Conservation (phyloP, 768 basidiomycete genomes). For the Cantharellus cinnabarinus region DNA sequence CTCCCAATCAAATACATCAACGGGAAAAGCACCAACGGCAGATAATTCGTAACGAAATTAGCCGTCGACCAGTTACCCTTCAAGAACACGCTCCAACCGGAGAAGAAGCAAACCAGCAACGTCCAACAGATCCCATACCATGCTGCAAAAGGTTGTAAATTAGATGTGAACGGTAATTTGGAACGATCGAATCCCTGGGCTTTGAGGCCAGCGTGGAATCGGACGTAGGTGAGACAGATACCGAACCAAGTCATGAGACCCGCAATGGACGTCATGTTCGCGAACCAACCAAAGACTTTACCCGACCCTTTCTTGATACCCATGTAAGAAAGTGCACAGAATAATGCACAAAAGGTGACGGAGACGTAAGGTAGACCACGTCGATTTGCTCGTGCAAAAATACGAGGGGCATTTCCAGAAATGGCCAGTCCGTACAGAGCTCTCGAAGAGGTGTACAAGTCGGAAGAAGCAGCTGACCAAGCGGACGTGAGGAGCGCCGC, state of each 20-base stretch:
- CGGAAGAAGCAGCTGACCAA: slow-evolving; percentile 80
- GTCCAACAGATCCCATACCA: slow-evolving; percentile 17
- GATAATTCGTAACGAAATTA: slow-evolving; percentile 68
- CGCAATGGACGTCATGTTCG: slow-evolving; percentile 28
- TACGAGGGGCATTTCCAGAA: slow-evolving; percentile 59
- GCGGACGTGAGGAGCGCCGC: slow-evolving; percentile 62
- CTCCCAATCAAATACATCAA: slow-evolving; percentile 44
- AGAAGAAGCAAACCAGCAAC: slow-evolving; percentile 22
- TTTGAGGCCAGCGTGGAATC: slow-evolving; percentile 70
- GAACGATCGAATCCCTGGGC: slow-evolving; percentile 56
- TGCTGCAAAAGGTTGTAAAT: slow-evolving; percentile 28
- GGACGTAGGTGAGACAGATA: slow-evolving; percentile 54
- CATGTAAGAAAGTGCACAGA: slow-evolving; percentile 63
- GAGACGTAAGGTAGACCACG: slow-evolving; percentile 60
- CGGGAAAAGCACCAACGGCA: slow-evolving; percentile 47
- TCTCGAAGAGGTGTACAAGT: slow-evolving; percentile 68
- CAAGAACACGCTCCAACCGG: slow-evolving; percentile 19
- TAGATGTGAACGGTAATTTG: slow-evolving; percentile 47
- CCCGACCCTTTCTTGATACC: slow-evolving; percentile 32
- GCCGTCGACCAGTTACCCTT: slow-evolving; percentile 29
- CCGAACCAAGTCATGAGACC: slow-evolving; percentile 54
- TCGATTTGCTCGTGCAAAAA: slow-evolving; percentile 50
- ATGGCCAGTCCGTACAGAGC: slow-evolving; percentile 57
- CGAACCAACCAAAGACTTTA: slow-evolving; percentile 34
- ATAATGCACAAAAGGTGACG: slow-evolving; percentile 44